Evolutionary conservation across 2,329 filamentous ascomycete genomes (phyloP).

Genomic region (Epichloe hybrida): DNA sequence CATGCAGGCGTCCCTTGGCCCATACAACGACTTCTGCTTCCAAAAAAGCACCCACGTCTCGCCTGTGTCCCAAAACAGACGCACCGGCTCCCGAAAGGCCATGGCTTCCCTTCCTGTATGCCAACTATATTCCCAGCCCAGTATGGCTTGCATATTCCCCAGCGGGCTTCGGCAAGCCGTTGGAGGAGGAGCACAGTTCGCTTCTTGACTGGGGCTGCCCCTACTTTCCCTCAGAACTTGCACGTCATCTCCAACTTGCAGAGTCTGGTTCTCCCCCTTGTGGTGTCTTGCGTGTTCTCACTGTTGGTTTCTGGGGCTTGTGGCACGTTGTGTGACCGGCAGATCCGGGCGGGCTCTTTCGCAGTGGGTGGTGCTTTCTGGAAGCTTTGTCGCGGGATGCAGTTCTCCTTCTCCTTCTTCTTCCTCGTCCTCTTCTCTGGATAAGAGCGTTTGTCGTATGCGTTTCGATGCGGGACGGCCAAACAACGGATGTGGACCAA

Average conservation of each 20-base stretch:
- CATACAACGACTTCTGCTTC: background rate
- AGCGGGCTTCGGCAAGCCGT: background rate
- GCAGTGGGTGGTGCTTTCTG: background rate
- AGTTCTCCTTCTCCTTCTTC: background rate
- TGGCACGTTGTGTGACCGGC: background rate
- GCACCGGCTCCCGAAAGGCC: background rate
- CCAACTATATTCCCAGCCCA: background rate
- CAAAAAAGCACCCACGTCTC: background rate
- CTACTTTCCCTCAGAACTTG: no score
- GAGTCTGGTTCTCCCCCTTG: background rate
- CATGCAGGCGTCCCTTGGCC: background rate
- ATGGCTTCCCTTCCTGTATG: background rate
- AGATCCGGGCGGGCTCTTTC: background rate
- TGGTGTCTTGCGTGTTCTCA: background rate
- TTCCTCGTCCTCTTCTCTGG: no score
- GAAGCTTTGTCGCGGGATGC: background rate
- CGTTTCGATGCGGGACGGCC: no score
- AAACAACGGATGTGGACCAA: no score
- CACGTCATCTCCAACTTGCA: no score
- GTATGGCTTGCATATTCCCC: background rate
- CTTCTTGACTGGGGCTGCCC: background rate
- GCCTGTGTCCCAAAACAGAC: background rate
- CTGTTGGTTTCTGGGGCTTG: background rate
- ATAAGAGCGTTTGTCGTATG: no score
- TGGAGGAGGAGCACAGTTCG: background rate